Evolutionary conservation across 23 red algal species (phyloP).

Genomic region (Gracilaria caudata): DNA sequence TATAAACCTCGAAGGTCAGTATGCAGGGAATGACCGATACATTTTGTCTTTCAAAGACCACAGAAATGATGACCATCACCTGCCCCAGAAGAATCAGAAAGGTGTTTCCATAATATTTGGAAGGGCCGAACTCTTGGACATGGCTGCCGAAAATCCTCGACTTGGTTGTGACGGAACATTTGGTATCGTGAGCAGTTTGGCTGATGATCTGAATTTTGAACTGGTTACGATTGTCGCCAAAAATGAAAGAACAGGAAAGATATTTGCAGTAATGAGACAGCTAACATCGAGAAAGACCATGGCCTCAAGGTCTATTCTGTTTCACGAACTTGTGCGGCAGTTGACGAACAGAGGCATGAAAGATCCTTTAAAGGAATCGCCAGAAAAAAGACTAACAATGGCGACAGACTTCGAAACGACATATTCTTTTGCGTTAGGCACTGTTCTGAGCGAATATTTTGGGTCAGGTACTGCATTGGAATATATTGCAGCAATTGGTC

Average conservation of each 20-base stretch:
- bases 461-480: neutral
- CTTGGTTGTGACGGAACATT: conserved; percentile 8
- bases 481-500: neutral
- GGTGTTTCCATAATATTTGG: conserved; percentile 14
- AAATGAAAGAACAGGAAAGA: conserved; percentile 17
- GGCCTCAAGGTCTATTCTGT: conserved; percentile 5
- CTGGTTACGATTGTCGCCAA: conserved; percentile 26
- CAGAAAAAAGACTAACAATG: neutral
- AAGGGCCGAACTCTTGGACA: neutral
- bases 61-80: neutral
- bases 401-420: conserved; percentile 23
- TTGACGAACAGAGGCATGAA: neutral
- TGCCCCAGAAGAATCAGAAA: neutral
- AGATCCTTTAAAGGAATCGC: neutral
- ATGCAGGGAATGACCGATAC: neutral
- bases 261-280: neutral
- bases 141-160: conserved; percentile 16
- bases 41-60: conserved; percentile 24
- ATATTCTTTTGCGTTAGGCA: neutral
- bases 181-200: conserved; percentile 15
- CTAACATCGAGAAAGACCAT: neutral
- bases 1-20: conserved; percentile 1
- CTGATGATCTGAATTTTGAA: conserved; percentile 8
- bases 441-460: neutral
- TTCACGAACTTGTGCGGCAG: conserved; percentile 16